Evolutionary conservation across 2,329 filamentous ascomycete genomes (phyloP), one percentile per base, ranked within the genome.

Genomic region (Neonectria sp.): DNA sequence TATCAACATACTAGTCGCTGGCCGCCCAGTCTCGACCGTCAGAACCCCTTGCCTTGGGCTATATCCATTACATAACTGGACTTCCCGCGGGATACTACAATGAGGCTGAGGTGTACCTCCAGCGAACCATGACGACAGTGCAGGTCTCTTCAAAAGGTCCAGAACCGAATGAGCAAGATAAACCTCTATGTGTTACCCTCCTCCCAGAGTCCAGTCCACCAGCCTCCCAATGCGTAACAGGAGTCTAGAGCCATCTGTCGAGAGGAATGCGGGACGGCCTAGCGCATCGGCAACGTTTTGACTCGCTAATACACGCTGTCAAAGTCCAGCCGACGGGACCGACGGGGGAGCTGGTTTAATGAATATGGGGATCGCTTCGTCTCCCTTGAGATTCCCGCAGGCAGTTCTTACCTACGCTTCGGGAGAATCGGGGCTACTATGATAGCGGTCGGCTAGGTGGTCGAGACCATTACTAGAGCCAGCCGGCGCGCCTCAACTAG

Each of bases 201-300:
- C 17, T 21, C 17, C 29, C 48, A 21, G 25, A 9, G 24, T 27
- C 24, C 46, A 27, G 25, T 27, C 46, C 17, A 12, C 13, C 46
- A n/a, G 46, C 25, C 27, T 25, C 21, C 21, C 25, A 6, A 24
- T 49, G 46, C 25, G 5, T 17, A 5, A 49, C 12, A 52, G 27
- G 27, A n/a, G 51, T 35, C 48, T 24, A 6, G 24, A 55, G 17
- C 31, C 59, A 51, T 48, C 40, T 27, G 24, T 31, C 45, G 45
- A 33, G 53, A 51, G 33, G 60, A 57, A 57, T 56, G 60, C 60
- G 60, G 53, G 52, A 63, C 60, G n/a, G n/a, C 51, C 33, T 56
- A 51, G 52, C 25, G 33, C 24, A 35, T 48, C 60, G 45, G 17
- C 52, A 12, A 35, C 52, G 37, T 49, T 35, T 27, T 37, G 48